phyloP scores from a whole-genome alignment of 495 filamentous ascomycete species.

The Mytilinidion resinicola region DNA sequence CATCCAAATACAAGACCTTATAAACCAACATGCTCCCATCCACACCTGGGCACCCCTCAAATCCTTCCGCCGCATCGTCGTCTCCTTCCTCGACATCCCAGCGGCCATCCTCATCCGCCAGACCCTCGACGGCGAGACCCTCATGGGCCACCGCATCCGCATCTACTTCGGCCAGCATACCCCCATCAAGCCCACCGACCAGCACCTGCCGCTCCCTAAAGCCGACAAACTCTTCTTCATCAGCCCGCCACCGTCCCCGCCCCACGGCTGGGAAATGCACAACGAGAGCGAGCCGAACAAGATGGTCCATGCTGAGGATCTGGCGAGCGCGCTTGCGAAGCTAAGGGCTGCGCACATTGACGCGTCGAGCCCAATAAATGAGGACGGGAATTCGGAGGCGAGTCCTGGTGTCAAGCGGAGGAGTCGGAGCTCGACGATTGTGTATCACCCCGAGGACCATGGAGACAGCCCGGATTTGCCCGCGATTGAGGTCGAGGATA shows the following conservation, averaged over 20 bases:
- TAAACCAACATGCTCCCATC: conserved; percentile 61
- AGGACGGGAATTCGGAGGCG: conserved; percentile 25
- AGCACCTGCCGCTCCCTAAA: conserved; percentile 75
- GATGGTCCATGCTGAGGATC: conserved; percentile 83
- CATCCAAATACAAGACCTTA: conserved; percentile 64
- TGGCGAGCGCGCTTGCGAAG: conserved; percentile 68
- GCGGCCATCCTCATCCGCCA: conserved; percentile 68
- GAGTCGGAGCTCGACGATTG: conserved; percentile 59
- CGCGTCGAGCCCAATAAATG: conserved; percentile 28
- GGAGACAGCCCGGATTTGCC: conserved; percentile 72
- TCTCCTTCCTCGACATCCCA: conserved; percentile 69
- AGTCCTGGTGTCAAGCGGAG: conserved; percentile 30
- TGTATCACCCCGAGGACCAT: conserved; percentile 71
- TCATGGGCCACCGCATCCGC: conserved; percentile 63
- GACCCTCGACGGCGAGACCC: conserved; percentile 60
- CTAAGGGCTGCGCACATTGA: conserved; percentile 30
- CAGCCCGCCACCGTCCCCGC: conserved; percentile 83
- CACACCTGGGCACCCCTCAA: conserved; percentile 88
- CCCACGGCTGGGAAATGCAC: conserved; percentile 86
- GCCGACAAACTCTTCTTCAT: conserved; percentile 94
- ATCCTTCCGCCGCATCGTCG: conserved; percentile 85
- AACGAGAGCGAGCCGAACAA: conserved; percentile 91
- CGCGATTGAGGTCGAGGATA: conserved; percentile 87
- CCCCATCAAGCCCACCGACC: conserved; percentile 52
- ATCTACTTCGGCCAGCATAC: conserved; percentile 89